These are phyloP conservation scores for Penicillium sp. DNA, from an alignment of 2,329 filamentous ascomycete genomes.

Conservation along the genomic window DNA sequence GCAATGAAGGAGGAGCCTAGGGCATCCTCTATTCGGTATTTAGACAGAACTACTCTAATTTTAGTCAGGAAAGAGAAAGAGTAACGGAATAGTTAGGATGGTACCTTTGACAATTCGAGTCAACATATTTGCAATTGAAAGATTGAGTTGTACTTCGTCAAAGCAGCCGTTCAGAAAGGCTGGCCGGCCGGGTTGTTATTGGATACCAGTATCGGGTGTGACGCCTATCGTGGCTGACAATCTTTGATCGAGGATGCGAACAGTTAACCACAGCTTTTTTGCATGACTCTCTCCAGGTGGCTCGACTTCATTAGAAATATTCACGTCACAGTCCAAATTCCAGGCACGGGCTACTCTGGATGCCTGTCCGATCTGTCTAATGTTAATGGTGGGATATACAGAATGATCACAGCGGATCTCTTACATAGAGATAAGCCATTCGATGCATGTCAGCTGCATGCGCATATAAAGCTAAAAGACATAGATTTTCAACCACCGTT, in stretches of 20 bases:
- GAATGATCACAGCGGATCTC: not conserved
- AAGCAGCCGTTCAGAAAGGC: not conserved
- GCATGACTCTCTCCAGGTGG: not conserved
- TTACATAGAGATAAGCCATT: constrained; percentile 13
- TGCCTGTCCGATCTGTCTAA: constrained; percentile 3
- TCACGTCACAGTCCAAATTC: not conserved
- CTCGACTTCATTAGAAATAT: not conserved
- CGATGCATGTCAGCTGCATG: constrained; percentile 13
- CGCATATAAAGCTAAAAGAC: constrained; percentile 8
- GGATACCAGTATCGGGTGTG: constrained; percentile 46
- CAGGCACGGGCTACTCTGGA: not conserved
- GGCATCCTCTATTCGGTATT: not conserved
- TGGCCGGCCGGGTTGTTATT: constrained; percentile 28
- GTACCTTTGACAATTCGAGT: not conserved
- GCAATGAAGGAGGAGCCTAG: not conserved
- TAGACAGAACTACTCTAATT: constrained; percentile 2
- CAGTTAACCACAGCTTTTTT: constrained; percentile 39
- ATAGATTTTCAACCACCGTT: not conserved
- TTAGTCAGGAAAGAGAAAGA: not conserved
- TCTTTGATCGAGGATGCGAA: constrained; percentile 52
- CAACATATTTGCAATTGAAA: constrained; percentile 5
- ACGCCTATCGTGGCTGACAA: constrained; percentile 56
- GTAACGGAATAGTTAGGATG: not conserved
- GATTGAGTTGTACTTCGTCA: not conserved
- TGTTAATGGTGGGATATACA: not conserved